These are phyloP conservation scores for Geotrichum australiense DNA, from an alignment of 1,139 yeast genomes.

Conservation along the genomic window DNA sequence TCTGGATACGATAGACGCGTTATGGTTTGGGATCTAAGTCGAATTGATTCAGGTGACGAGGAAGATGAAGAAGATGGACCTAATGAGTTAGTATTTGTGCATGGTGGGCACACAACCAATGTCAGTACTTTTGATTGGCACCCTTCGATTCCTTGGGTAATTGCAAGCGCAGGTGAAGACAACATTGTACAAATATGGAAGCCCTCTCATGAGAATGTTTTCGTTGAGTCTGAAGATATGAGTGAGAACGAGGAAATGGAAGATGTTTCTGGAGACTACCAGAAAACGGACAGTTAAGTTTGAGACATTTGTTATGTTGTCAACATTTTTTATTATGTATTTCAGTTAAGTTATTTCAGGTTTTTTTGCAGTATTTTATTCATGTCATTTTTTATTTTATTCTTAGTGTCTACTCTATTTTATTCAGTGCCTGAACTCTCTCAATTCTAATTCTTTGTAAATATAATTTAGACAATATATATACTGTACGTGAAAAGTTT, in stretches of 20 bases:
- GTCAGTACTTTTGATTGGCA: slow-evolving; percentile 89
- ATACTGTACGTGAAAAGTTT: too few species aligned
- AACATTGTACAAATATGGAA: slow-evolving; percentile 85
- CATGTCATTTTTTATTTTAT: slow-evolving; percentile 1
- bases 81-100: slow-evolving; percentile 53
- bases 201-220: slow-evolving; percentile 34
- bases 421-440: too few species aligned
- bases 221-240: slow-evolving; percentile 34
- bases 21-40: slow-evolving; percentile 58
- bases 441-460: too few species aligned
- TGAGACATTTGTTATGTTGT: too few species aligned
- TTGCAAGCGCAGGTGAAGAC: slow-evolving; percentile 80
- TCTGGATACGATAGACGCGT: slow-evolving; percentile 69
- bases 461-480: too few species aligned
- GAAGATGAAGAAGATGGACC: slow-evolving; percentile 32
- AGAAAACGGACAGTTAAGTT: slow-evolving; percentile 4
- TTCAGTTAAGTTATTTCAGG: background rate
- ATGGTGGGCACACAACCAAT: slow-evolving; percentile 87
- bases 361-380: too few species aligned
- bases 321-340: background rate
- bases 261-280: slow-evolving; percentile 19
- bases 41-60: slow-evolving; percentile 27
- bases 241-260: slow-evolving; percentile 34
- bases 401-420: too few species aligned
- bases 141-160: slow-evolving; percentile 65